Evolutionary conservation across 2,329 filamentous ascomycete genomes (phyloP), one percentile per base, ranked within the genome.

Genomic region (Emmonsiellopsis sp.): DNA sequence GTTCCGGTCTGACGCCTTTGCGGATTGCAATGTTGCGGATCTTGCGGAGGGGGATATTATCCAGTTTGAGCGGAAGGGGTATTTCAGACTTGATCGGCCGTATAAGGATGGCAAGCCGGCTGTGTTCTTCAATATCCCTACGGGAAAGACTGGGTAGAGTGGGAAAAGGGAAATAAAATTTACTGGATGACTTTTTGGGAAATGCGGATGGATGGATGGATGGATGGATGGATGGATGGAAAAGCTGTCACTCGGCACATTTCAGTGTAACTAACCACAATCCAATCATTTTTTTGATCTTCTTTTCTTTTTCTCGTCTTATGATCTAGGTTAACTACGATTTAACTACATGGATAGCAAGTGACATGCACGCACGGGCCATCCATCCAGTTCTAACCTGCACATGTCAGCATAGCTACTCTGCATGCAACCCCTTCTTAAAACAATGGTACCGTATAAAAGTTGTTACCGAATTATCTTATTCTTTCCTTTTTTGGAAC

Each of bases 61-160:
- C 62, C 93, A 97, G 76, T 86, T 97, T 45, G 92, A 97, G 77
- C 81, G 92, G 57, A 89, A 92, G 72, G 92, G 91, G 1, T 97
- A 89, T 73, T 97, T 87, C 76, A 80, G 92, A 51, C 84, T 95
- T 30, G 92, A 97, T 72, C 76, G 73, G 59, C 72, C 81, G 10
- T 80, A 79, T 55, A 69, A 71, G 57, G 77, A 81, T 64, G 82
- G 80, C 1, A 73, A 82, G 68, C 73, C 79, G 31, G 80, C 80
- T 32, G 77, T 86, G 16, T 76, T 86, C 54, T 87, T 87, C 73
- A 80, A 82, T 68, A 86, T 87, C 61, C 84, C 85, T 3, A 87
- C 84, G 7, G 84, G 83, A 31, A 85, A 82, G 41, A 54, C 58
- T 51, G 56, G 49, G 11, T 59, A 56, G 49, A 3, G n/a, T 26